These are phyloP conservation scores for Myxozyma vanderwaltii DNA, from an alignment of 805 yeast species.

Conservation along the genomic window DNA sequence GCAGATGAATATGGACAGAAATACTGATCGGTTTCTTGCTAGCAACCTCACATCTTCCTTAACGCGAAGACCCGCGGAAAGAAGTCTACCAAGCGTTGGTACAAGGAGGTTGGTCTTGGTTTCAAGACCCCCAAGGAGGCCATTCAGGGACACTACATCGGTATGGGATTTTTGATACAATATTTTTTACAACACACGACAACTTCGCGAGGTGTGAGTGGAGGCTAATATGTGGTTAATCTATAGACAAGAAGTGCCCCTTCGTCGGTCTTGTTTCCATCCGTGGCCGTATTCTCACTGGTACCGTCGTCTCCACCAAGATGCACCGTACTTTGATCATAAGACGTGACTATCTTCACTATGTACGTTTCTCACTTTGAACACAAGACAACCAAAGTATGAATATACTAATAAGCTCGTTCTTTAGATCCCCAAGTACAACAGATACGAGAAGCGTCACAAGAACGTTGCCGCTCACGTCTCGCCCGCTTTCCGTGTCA, in stretches of 20 bases:
- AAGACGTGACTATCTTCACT: conserved; percentile 99
- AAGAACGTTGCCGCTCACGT: conserved; percentile 99
- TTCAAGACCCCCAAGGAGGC: conserved; percentile 99
- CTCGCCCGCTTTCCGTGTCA: conserved; percentile 99
- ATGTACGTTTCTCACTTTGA: conserved; percentile 42
- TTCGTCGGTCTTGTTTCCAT: conserved; percentile 95
- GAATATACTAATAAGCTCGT: conserved; percentile 1
- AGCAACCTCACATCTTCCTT: conserved; percentile 99
- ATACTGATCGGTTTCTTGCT: conserved; percentile 10
- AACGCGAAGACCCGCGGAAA: conserved; percentile 99
- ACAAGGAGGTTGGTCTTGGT: conserved; percentile 99
- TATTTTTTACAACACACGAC: too few relatives aligned
- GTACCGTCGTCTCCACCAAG: conserved; percentile 99
- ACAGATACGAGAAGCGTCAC: conserved; percentile 99
- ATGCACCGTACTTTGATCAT: conserved; percentile 99
- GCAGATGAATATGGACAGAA: neutral
- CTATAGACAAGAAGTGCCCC: conserved; percentile 90
- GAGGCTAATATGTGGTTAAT: neutral
- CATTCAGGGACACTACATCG: conserved; percentile 97
- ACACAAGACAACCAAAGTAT: neutral
- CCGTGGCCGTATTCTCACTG: conserved; percentile 99
- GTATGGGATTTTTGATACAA: conserved; percentile 19
- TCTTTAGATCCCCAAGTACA: conserved; percentile 84
- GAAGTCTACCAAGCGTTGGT: conserved; percentile 99
- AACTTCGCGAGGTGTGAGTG: neutral